Conservation (phyloP, 331 rosid genomes). For the Acacia pycnantha region DNA sequence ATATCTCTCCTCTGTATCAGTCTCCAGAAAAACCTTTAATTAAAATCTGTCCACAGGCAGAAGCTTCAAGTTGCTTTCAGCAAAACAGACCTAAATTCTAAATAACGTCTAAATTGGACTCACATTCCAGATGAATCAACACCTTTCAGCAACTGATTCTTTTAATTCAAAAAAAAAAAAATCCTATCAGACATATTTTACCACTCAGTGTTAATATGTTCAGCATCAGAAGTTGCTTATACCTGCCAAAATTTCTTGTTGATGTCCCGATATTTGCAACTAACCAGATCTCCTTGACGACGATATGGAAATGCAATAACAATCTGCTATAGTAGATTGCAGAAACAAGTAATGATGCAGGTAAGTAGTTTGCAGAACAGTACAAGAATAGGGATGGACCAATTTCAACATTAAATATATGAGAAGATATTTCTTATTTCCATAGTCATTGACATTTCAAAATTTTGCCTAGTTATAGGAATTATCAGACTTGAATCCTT, state of each 20-base stretch:
- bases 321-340: conserved; percentile 42
- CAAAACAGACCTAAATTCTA: neutral
- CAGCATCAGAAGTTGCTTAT: conserved; percentile 25
- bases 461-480: conserved; percentile 3
- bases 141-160: neutral
- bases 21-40: neutral
- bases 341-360: conserved; percentile 31
- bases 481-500: conserved; percentile 11
- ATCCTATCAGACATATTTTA: neutral
- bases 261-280: conserved; percentile 94
- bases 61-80: neutral
- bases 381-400: neutral
- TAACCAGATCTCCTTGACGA: conserved; percentile 55
- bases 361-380: conserved; percentile 3
- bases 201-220: conserved; percentile 6
- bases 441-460: conserved; percentile 18
- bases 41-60: neutral
- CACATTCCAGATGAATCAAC: neutral
- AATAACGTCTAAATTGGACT: neutral
- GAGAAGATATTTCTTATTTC: neutral
- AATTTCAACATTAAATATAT: conserved; percentile 25
- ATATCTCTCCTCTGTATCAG: neutral
- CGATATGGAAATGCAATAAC: conserved; percentile 80
- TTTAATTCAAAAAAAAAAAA: neutral
- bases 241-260: conserved; percentile 96